A percentile compares a stretch with the other conserved stretches of the same genome.
phyloP scores from a whole-genome alignment of 768 basidiomycete species.

The Plicaturopsis crispa region DNA sequence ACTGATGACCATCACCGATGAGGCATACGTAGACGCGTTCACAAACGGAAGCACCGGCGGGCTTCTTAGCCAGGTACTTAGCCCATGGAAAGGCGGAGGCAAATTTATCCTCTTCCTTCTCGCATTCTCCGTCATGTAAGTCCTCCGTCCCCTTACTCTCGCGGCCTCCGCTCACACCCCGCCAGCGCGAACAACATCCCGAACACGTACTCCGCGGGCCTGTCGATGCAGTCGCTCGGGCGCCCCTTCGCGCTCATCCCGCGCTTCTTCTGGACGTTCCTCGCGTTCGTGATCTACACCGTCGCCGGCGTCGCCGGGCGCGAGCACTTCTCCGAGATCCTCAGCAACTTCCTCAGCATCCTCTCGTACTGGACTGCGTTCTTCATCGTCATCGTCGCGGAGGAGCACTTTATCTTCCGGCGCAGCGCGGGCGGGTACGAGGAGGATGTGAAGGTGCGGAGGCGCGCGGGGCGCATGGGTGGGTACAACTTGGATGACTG shows the following conservation, averaged over 20 bases:
- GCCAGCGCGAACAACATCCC: conserved; percentile 31
- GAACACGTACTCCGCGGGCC: conserved; percentile 38
- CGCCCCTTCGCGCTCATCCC: conserved; percentile 35
- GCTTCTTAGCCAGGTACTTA: conserved; percentile 33
- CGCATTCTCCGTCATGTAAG: conserved; percentile 34
- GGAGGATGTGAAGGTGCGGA: too few species aligned
- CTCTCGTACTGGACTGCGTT: conserved; percentile 40
- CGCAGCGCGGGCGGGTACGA: too few species aligned
- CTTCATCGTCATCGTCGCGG: conserved; percentile 35
- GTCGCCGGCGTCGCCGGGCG: conserved; percentile 33
- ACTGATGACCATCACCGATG: conserved; percentile 33
- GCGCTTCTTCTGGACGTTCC: conserved; percentile 36
- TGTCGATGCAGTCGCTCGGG: conserved; percentile 37
- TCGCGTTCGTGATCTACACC: conserved; percentile 31
- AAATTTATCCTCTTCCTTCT: conserved; percentile 35
- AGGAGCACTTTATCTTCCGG: conserved; percentile 42
- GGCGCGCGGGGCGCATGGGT: conserved; percentile 28
- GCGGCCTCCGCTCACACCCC: too few species aligned
- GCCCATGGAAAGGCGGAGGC: conserved; percentile 35
- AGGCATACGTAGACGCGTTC: conserved; percentile 32
- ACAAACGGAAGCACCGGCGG: conserved; percentile 33
- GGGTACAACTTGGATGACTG: conserved; percentile 47
- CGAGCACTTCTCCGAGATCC: conserved; percentile 34
- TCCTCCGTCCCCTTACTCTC: background rate
- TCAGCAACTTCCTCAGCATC: conserved; percentile 35